Percentiles rank a stretch among this genome's conserved stretches.
Conservation (phyloP, 164 flowering plant species). For the Euptelea pleiosperma region DNA sequence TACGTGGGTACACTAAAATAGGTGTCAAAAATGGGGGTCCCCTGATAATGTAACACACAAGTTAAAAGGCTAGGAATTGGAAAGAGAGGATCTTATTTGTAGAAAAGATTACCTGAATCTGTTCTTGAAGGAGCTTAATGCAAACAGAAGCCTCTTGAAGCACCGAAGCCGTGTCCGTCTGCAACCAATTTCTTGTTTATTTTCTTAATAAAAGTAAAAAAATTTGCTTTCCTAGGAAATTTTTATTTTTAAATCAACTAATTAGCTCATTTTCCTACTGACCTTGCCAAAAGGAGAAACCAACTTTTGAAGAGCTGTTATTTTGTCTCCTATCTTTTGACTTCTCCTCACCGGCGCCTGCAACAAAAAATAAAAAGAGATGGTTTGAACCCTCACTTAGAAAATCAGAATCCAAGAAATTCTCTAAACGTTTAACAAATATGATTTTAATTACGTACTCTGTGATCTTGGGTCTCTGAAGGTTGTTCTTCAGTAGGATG, state of each 20-base stretch:
- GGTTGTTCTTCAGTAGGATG: background rate
- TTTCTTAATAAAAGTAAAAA: conserved; percentile 1
- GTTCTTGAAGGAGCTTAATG: conserved; percentile 56
- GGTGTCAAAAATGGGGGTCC: too few relatives aligned
- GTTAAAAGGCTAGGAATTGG: too few relatives aligned
- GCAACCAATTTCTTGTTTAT: conserved; percentile 12
- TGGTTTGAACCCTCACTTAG: too few relatives aligned
- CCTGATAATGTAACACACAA: too few relatives aligned
- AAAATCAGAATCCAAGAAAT: background rate
- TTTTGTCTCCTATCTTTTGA: conserved; percentile 61
- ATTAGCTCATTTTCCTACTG: background rate
- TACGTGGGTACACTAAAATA: too few relatives aligned
- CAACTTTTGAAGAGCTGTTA: conserved; percentile 67
- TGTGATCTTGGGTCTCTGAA: conserved; percentile 10
- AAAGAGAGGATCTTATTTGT: background rate
- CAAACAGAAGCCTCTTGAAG: conserved; percentile 58
- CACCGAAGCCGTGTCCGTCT: conserved; percentile 82
- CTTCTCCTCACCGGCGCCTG: conserved; percentile 46
- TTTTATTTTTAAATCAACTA: too few relatives aligned
- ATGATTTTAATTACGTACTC: conserved; percentile 11
- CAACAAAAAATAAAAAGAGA: background rate
- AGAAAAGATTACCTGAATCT: conserved; percentile 39
- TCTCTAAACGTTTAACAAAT: background rate
- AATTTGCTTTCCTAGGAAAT: too few relatives aligned
- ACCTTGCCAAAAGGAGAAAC: conserved; percentile 92